These are phyloP conservation scores for Mortierella sp. DNA, from an alignment of 371 early-diverging fungal genomes.

Conservation along the genomic window DNA sequence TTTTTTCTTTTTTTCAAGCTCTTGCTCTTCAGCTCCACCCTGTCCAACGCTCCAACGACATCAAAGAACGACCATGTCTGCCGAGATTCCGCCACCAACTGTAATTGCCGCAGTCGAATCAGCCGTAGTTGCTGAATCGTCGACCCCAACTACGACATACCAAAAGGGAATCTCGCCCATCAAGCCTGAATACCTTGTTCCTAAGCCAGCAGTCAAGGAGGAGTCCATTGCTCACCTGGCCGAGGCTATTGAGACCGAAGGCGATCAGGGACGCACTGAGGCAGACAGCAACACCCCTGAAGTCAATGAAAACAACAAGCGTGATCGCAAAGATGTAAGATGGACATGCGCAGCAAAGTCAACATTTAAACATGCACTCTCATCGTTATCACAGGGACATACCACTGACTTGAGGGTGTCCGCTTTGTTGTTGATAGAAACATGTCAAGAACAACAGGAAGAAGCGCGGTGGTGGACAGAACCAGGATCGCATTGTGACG, in stretches of 20 bases:
- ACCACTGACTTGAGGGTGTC: not conserved
- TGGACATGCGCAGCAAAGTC: not conserved
- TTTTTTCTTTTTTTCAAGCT: constrained; percentile 18
- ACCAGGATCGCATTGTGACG: constrained; percentile 58
- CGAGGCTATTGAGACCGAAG: constrained; percentile 44
- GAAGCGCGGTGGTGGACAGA: constrained; percentile 53
- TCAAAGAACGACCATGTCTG: constrained; percentile 15
- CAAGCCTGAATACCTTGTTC: constrained; percentile 40
- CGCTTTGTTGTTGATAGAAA: constrained; percentile 23
- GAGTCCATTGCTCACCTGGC: constrained; percentile 42
- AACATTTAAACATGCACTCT: not conserved
- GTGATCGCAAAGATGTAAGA: constrained; percentile 37
- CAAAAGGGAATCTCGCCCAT: constrained; percentile 41
- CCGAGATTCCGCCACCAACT: constrained; percentile 24
- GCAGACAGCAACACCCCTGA: constrained; percentile 11
- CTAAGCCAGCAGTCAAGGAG: constrained; percentile 21
- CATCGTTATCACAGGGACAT: too few species aligned
- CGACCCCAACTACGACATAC: constrained; percentile 2
- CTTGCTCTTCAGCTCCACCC: not conserved
- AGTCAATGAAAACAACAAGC: constrained; percentile 43
- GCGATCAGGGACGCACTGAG: constrained; percentile 37
- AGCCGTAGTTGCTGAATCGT: not conserved
- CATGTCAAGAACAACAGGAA: constrained; percentile 51
- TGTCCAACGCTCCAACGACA: not conserved
- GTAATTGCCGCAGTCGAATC: constrained; percentile 1